Percentiles rank a stretch among this genome's conserved stretches.
These are phyloP conservation scores for Paraconiothyrium sp. DNA, from an alignment of 2,329 filamentous ascomycete species.

Conservation along the genomic window DNA sequence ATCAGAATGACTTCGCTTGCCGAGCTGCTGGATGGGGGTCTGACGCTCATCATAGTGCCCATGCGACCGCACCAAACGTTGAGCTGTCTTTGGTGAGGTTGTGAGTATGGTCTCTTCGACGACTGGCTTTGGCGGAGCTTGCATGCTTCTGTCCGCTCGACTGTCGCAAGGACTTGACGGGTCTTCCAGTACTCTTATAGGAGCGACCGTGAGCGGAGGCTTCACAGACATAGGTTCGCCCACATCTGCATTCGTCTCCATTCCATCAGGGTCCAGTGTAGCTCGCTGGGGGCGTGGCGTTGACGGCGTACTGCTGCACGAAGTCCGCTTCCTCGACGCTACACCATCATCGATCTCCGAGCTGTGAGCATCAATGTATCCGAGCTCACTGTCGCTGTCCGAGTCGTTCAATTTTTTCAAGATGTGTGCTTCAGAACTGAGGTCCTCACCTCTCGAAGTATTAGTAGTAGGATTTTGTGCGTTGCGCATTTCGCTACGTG, in stretches of 20 bases:
- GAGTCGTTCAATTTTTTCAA: conserved; percentile 3
- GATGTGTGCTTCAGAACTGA: conserved; percentile 7
- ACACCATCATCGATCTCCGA: neutral
- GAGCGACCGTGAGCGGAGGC: conserved; percentile 16
- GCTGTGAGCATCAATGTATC: neutral
- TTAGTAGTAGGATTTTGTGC: neutral
- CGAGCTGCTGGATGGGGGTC: conserved; percentile 19
- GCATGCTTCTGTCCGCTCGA: conserved; percentile 9
- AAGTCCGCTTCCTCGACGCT: conserved; percentile 13
- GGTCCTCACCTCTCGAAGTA: neutral
- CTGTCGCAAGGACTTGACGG: conserved; percentile 23
- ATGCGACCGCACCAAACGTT: neutral
- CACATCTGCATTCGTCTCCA: neutral
- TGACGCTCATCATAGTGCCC: conserved; percentile 9
- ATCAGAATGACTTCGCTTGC: conserved; percentile 9
- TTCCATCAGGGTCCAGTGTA: conserved; percentile 7
- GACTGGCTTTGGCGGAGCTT: conserved; percentile 11
- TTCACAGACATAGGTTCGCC: neutral
- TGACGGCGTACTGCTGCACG: conserved; percentile 4
- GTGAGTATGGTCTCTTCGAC: neutral
- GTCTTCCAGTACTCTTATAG: conserved; percentile 20
- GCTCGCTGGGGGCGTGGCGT: conserved; percentile 19
- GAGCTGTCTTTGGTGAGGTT: neutral
- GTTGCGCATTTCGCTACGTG: neutral
- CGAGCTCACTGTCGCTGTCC: neutral